Evolutionary conservation across 352 stramenopile genomes (phyloP).

Genomic region (Phytophthora quininea): DNA sequence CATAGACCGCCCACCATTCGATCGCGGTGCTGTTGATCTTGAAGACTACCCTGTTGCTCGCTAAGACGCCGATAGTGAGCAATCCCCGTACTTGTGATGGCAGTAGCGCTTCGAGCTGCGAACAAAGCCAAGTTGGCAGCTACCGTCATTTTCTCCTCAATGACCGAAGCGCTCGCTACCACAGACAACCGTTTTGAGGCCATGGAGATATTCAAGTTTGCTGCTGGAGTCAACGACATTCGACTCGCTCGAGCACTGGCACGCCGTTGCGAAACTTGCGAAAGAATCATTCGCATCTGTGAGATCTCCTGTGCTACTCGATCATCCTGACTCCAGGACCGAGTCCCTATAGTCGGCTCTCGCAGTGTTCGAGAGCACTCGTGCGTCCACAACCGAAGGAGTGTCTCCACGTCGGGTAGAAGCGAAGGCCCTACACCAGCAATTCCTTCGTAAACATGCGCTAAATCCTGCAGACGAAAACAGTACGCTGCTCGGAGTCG

Average conservation of each 20-base stretch:
- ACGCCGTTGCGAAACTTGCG: conserved; percentile 25
- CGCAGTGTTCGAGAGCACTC: conserved; percentile 47
- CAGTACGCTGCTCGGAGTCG: conserved; percentile 29
- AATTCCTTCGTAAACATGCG: conserved; percentile 54
- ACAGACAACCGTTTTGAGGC: conserved; percentile 14
- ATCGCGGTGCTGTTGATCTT: conserved; percentile 15
- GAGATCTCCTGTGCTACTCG: conserved; percentile 19
- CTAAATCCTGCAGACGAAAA: conserved; percentile 59
- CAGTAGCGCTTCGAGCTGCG: conserved; percentile 16
- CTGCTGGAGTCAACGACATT: conserved; percentile 10
- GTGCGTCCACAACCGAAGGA: conserved; percentile 59
- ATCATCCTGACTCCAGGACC: conserved; percentile 11
- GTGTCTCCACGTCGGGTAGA: conserved; percentile 46
- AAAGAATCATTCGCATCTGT: conserved; percentile 21
- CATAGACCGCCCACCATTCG: conserved; percentile 26
- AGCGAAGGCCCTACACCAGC: conserved; percentile 40
- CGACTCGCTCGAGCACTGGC: conserved; percentile 36
- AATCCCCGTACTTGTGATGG: background rate
- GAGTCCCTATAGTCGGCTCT: conserved; percentile 25
- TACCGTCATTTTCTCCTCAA: conserved; percentile 11
- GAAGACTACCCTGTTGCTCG: conserved; percentile 11
- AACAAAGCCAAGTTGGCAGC: conserved; percentile 22
- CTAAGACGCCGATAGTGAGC: conserved; percentile 5
- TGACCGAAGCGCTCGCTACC: background rate
- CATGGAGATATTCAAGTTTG: conserved; percentile 9